Base-by-base conservation (phyloP, 495 filamentous ascomycete genomes). In the Xylaria acuta region DNA sequence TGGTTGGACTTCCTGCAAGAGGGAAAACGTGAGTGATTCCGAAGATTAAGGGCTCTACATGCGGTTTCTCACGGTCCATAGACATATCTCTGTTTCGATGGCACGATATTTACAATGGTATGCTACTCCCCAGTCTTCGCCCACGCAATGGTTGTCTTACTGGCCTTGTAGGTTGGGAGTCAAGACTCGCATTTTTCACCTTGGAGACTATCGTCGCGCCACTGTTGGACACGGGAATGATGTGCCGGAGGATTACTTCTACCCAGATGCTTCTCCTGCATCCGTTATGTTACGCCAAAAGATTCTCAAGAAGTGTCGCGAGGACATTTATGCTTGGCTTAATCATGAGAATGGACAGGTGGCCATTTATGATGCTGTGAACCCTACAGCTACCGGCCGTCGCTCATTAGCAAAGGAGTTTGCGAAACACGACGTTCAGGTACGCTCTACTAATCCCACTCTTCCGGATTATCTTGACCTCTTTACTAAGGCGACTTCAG, bases 351-450 rank as follows among this genome's bases (percentile, higher is more conserved):
- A 98, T 76, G 97, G 97, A 16, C 97, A 99, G 76, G 94, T 99
- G 64, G 97, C 97, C 51, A 98, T 99, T 64, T 99, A 98, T 76
- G 97, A 99, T 84, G 96, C 97, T 34, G 97, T 99, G n/a, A 98
- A 98, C 77, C 94, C 95, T 14, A 88, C 95, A 27, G 89, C 93
- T 32, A 87, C 88, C 64, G 95, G 94, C n/a, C 90, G 97, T 41
- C 88, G 91, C 71, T 90, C 95, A 8, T 85, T 99, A 11, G 95
- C 94, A 0, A 97, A 97, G 79, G 95, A 99, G 76, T 99, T 99
- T 81, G 90, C 92, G 22, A 98, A 97, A 82, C 93, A 97, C 80
- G 92, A 97, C 77, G 94, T 98, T 47, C 92, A 95, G 87, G 93
- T 94, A 83, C 73, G 82, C 20, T 71, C 60, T 27, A 12, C 16